Base-by-base conservation (phyloP, 805 yeast species). In the fission yeast (Schizosaccharomyces pombe) region DNA sequence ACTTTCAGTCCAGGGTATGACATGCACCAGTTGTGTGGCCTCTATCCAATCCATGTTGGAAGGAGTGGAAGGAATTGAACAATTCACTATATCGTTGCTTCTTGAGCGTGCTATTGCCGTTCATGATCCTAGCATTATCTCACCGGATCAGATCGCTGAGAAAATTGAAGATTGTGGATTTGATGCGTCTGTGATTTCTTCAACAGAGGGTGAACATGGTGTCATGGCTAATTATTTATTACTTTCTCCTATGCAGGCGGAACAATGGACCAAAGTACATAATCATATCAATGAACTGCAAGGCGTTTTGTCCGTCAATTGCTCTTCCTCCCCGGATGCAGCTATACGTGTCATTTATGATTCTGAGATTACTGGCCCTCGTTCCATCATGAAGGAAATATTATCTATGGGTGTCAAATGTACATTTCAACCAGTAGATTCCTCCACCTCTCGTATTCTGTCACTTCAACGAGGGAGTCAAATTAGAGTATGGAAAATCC, bases 21-120 rank as follows among this genome's bases (percentile, higher is more conserved):
- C 97, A 1, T 89, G 96, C 63, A 80, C 91, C 1, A 75, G 94
- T 1, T 89, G 97, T 63, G 74, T 82, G 0, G 72, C 80, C 1
- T 70, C 91, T 0, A 76, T 89, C 22, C 75, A 79, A 0, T 66
- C 68, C 28, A 79, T 79, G 0, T 61, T 85, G 29, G 67, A 70
- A 55, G 62, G 62, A 0, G 55, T 76, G 6, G 66, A 68, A 0
- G 82, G 82, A 1, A 82, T 85, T 1, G 52, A 61, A 1, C 62
- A 65, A 3, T 84, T 73, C 0, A 71, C 74, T 2, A 84, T 87
- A 1, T 82, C 95, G 1, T 71, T 85, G 31, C 67, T 84, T 2
- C 84, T 94, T 0, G 91, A 83, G 59, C 75, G 77, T 52, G 95
- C 87, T 1, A 62, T 67, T 16, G 74, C 85, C 2, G 56, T 62